A percentile compares a stretch with the other conserved stretches of the same genome.
These are phyloP conservation scores for Podospora appendiculata DNA, from an alignment of 495 filamentous ascomycete genomes.

Conservation along the genomic window DNA sequence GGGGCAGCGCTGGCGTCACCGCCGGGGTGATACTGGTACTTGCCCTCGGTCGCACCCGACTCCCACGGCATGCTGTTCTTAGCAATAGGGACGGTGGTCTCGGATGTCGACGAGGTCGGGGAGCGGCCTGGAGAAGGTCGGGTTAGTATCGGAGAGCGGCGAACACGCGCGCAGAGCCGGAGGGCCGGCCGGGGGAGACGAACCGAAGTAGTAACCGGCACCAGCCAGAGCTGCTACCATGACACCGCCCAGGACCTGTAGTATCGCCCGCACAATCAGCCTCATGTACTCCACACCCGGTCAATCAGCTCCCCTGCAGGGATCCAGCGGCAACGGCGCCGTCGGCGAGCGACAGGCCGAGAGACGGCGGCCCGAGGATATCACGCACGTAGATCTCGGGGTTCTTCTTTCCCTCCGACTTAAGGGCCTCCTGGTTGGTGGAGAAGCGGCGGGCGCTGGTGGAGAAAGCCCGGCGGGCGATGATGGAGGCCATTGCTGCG, in stretches of 20 bases:
- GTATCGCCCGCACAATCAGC: constrained; percentile 12
- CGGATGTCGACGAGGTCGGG: constrained; percentile 78
- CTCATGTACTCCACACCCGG: not conserved
- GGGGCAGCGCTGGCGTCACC: constrained; percentile 68
- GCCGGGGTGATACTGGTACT: constrained; percentile 89
- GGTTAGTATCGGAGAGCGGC: not conserved
- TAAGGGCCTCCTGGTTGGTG: constrained; percentile 32
- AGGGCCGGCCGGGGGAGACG: constrained; percentile 1
- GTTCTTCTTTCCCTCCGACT: constrained; percentile 44
- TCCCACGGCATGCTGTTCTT: constrained; percentile 85
- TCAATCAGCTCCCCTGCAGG: not conserved
- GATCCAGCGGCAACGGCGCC: not conserved
- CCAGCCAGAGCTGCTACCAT: constrained; percentile 85
- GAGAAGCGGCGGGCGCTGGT: constrained; percentile 37
- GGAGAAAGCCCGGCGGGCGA: constrained; percentile 40
- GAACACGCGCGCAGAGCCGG: not conserved
- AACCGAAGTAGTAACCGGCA: constrained; percentile 82
- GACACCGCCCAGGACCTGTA: constrained; percentile 77
- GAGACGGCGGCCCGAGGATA: constrained; percentile 2
- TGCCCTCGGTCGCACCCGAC: constrained; percentile 51
- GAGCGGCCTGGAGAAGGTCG: constrained; percentile 55
- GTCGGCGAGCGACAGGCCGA: not conserved
- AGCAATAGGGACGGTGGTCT: constrained; percentile 66
- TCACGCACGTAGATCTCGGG: constrained; percentile 44
- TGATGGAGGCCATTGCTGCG: constrained; percentile 37